phyloP scores from a whole-genome alignment of 306 rosid species.

The Lagenaria siceraria region DNA sequence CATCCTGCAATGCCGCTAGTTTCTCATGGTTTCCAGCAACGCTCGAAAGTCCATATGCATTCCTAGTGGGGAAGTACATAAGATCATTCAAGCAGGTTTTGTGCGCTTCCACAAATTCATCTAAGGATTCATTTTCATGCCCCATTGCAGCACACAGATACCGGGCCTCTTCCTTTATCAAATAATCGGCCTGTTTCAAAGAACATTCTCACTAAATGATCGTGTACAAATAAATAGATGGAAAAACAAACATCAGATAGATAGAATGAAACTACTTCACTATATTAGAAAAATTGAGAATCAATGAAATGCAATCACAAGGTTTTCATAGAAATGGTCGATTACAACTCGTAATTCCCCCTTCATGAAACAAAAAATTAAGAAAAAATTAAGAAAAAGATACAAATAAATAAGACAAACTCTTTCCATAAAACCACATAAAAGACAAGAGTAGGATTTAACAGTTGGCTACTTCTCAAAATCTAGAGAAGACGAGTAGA shows the following conservation, averaged over 20 bases:
- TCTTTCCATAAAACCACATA: not conserved
- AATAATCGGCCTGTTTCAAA: conserved; percentile 54
- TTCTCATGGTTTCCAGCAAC: conserved; percentile 85
- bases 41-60: conserved; percentile 75
- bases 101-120: conserved; percentile 88
- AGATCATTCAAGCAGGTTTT: conserved; percentile 67
- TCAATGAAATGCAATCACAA: not conserved
- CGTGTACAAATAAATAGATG: not conserved
- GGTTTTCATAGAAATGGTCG: not conserved
- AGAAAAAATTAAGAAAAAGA: not conserved
- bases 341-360: not conserved
- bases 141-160: conserved; percentile 78
- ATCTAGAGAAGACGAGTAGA: not conserved
- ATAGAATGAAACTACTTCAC: not conserved
- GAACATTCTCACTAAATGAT: not conserved
- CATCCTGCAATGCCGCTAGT: conserved; percentile 75
- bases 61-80: conserved; percentile 69
- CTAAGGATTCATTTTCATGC: conserved; percentile 62
- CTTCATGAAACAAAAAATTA: not conserved
- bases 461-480: not conserved
- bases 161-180: conserved; percentile 60
- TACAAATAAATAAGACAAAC: not conserved
- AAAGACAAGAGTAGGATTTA: not conserved
- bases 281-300: not conserved
- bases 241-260: not conserved